Evolutionary conservation across 371 early-diverging fungal species (phyloP).

Genomic region (Saksenaea oblongispora): DNA sequence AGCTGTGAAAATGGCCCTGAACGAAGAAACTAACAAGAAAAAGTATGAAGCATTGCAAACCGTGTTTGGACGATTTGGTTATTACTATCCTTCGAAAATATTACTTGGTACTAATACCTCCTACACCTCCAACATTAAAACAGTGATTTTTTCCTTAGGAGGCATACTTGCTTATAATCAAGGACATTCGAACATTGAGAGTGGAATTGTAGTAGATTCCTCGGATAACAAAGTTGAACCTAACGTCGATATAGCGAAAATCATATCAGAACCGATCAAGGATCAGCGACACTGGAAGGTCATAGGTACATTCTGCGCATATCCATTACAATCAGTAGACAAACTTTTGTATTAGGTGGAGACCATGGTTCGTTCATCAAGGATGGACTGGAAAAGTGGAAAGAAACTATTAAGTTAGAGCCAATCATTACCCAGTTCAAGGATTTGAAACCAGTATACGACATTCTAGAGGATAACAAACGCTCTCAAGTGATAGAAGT

Average conservation of each 20-base stretch:
- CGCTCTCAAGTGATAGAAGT: neutral
- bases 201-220: no score
- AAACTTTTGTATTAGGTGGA: no score
- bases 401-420: neutral
- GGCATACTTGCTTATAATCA: neutral
- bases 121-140: neutral
- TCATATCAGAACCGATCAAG: no score
- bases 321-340: no score
- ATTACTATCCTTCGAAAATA: neutral
- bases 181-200: neutral
- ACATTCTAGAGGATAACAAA: neutral
- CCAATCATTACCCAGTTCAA: neutral
- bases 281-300: no score
- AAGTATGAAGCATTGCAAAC: neutral
- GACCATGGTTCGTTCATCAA: neutral
- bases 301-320: no score
- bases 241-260: no score
- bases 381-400: neutral
- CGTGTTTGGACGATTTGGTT: neutral
- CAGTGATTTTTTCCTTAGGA: neutral
- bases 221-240: neutral
- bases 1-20: neutral
- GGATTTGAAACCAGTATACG: neutral
- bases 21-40: neutral
- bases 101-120: neutral